phyloP scores from a whole-genome alignment of 257 asterid species.

The Mentha longifolia region DNA sequence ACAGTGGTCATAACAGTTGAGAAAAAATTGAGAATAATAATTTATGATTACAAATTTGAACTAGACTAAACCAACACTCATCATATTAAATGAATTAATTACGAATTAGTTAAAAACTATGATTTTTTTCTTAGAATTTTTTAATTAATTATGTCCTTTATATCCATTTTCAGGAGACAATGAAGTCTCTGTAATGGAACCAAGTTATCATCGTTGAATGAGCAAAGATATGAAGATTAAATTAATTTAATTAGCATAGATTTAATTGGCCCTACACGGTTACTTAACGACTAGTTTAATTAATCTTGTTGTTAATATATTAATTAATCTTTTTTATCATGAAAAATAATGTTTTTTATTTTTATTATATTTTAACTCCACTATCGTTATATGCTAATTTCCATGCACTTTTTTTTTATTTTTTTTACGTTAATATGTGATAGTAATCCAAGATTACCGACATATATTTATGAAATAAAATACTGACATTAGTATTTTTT shows the following conservation, averaged over 20 bases:
- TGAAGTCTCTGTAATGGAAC: conserved; percentile 11
- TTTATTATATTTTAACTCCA: not conserved
- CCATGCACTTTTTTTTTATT: not conserved
- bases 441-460: no score
- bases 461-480: no score
- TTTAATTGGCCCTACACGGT: conserved; percentile 28
- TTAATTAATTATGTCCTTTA: conserved; percentile 9
- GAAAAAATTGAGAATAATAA: conserved; percentile 29
- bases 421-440: no score
- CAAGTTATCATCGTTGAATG: conserved; percentile 38
- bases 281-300: conserved; percentile 12
- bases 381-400: not conserved
- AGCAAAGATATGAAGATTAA: conserved; percentile 47
- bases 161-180: conserved; percentile 18
- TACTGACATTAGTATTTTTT: no score
- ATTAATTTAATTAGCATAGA: conserved; percentile 35
- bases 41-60: conserved; percentile 10
- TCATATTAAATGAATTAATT: conserved; percentile 7
- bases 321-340: not conserved
- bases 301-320: not conserved
- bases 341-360: not conserved
- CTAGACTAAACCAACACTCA: conserved; percentile 31
- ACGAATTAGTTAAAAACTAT: conserved; percentile 2
- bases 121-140: not conserved
- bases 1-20: conserved; percentile 40